phyloP scores from a whole-genome alignment of 2,329 filamentous ascomycete species.

The Calonectria pseudoturangicola region DNA sequence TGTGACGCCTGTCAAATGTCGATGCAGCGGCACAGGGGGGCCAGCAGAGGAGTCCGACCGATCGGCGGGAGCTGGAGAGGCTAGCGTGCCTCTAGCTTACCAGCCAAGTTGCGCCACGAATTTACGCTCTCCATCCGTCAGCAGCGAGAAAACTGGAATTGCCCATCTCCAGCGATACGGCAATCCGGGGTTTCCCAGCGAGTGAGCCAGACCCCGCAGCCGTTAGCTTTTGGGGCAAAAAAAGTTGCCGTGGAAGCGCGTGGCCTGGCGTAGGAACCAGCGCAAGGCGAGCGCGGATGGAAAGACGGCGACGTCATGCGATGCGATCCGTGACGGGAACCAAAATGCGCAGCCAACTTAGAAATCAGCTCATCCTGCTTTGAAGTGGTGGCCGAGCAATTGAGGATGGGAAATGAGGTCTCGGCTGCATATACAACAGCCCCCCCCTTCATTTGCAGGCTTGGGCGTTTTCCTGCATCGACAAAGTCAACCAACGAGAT shows the following conservation, averaged over 20 bases:
- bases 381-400: background rate
- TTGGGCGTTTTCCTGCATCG: background rate
- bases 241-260: background rate
- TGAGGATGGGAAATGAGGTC: background rate
- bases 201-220: background rate
- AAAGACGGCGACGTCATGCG: background rate
- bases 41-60: background rate
- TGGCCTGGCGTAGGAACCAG: background rate
- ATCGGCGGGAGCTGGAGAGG: conserved; percentile 27
- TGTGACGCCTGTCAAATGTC: conserved; percentile 8
- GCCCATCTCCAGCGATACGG: background rate
- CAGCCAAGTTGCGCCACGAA: conserved; percentile 14
- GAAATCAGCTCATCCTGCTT: background rate
- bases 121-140: background rate
- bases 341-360: background rate
- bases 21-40: no score
- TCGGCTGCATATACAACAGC: background rate
- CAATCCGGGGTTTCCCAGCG: background rate
- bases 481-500: conserved; percentile 20
- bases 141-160: background rate
- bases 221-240: conserved; percentile 4
- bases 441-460: background rate
- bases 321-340: conserved; percentile 5
- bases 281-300: background rate
- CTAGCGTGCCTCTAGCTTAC: conserved; percentile 2